Evolutionary conservation across 164 flowering plant genomes (phyloP).

Genomic region (Berberis vulgaris): DNA sequence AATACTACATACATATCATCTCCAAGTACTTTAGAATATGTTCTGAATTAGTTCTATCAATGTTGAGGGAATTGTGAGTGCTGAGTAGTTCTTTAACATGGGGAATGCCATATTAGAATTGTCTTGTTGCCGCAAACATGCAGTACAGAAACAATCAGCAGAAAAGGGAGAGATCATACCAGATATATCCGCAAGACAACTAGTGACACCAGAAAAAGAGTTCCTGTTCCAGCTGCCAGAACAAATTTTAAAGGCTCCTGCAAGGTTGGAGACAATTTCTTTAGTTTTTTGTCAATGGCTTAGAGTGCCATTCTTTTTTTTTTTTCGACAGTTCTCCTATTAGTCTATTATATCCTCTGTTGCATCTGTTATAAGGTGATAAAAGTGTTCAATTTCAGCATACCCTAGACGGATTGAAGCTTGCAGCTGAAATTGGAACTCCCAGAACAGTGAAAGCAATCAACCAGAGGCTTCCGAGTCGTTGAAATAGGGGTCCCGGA

Average conservation of each 20-base stretch:
- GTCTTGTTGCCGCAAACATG: not conserved
- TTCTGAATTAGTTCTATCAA: too few species aligned
- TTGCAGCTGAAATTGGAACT: constrained; percentile 87
- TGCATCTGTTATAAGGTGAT: not conserved
- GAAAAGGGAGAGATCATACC: constrained; percentile 32
- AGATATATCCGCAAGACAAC: constrained; percentile 80
- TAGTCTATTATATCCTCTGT: too few species aligned
- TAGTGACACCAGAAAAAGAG: constrained; percentile 78
- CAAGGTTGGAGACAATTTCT: constrained; percentile 15
- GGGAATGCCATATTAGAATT: too few species aligned
- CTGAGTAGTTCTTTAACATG: too few species aligned
- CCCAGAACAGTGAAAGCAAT: constrained; percentile 74
- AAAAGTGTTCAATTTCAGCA: constrained; percentile 8
- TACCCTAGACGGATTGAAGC: constrained; percentile 90
- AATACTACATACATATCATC: too few species aligned
- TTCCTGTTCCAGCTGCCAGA: constrained; percentile 90
- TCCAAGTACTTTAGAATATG: too few species aligned
- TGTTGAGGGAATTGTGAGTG: too few species aligned
- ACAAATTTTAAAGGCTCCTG: constrained; percentile 84
- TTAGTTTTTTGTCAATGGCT: not conserved
- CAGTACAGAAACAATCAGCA: not conserved
- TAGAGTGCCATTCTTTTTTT: too few species aligned
- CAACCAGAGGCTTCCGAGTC: constrained; percentile 87
- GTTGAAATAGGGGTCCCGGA: constrained; percentile 57
- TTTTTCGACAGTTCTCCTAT: too few species aligned